Percentiles rank a stretch among this genome's conserved stretches.
These are phyloP conservation scores for Albatrellus ellisii DNA, from an alignment of 768 basidiomycete species.

Conservation along the genomic window DNA sequence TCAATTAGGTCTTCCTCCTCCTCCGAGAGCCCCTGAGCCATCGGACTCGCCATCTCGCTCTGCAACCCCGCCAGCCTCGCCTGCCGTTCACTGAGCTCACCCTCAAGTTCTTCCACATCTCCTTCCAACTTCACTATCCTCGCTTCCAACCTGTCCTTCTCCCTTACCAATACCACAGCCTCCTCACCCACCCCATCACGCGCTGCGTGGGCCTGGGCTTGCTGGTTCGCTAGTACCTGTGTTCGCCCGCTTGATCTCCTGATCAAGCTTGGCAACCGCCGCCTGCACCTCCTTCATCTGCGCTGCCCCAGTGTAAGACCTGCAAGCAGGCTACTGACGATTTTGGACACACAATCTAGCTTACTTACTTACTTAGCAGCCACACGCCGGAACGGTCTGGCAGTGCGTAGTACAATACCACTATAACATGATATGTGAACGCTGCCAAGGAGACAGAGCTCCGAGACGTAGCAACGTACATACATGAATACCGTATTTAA, in stretches of 20 bases:
- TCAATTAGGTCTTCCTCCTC: constrained; percentile 62
- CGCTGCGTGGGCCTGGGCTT: constrained; percentile 54
- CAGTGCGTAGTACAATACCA: no score
- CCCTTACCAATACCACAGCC: constrained; percentile 39
- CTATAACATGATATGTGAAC: no score
- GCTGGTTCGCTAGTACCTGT: constrained; percentile 55
- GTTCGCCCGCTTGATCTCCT: constrained; percentile 76
- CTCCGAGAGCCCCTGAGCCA: constrained; percentile 58
- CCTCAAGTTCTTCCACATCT: constrained; percentile 58
- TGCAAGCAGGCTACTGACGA: no score
- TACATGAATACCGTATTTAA: no score
- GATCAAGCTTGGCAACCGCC: constrained; percentile 60
- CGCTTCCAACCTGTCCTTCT: constrained; percentile 56
- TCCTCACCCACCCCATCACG: constrained; percentile 59
- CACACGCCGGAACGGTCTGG: no score
- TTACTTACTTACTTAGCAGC: no score
- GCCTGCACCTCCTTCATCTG: constrained; percentile 66
- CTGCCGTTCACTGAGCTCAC: constrained; percentile 49
- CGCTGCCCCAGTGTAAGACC: no score
- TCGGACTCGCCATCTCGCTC: constrained; percentile 59
- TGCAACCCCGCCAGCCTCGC: constrained; percentile 52
- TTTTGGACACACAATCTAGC: no score
- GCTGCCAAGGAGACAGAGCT: no score
- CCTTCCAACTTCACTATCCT: constrained; percentile 51
- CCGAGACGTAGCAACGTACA: no score